Evolutionary conservation across 2,329 filamentous ascomycete species (phyloP).

Genomic region (Fusarium chuoi): DNA sequence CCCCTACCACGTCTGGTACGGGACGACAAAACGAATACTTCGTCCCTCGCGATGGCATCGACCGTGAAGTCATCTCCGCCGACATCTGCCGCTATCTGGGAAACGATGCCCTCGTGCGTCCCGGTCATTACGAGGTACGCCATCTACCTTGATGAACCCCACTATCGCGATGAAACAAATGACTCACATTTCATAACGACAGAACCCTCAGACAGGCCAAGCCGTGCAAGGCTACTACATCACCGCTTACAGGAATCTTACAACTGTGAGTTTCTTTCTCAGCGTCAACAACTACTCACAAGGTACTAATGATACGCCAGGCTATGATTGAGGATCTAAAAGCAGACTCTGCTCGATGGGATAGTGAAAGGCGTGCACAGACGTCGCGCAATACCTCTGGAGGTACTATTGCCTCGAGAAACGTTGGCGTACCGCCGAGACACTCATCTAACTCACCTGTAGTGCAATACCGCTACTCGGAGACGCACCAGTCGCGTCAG

Average conservation of each 20-base stretch:
- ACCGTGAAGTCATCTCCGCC: conserved; percentile 84
- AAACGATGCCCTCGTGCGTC: conserved; percentile 82
- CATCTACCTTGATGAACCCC: background rate
- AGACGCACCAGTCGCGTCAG: conserved; percentile 61
- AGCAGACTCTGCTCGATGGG: conserved; percentile 70
- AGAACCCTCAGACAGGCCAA: conserved; percentile 68
- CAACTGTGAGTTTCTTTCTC: conserved; percentile 67
- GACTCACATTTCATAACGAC: conserved; percentile 34
- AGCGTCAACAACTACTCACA: background rate
- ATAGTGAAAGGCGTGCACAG: conserved; percentile 67
- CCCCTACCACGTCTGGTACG: conserved; percentile 50
- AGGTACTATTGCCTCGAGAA: conserved; percentile 68
- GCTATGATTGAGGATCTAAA: conserved; percentile 73
- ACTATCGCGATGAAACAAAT: conserved; percentile 31
- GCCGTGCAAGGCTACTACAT: conserved; percentile 79
- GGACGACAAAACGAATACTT: conserved; percentile 81
- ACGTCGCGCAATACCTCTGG: conserved; percentile 63
- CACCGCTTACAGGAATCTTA: conserved; percentile 81
- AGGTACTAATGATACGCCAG: conserved; percentile 50
- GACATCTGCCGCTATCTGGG: conserved; percentile 87
- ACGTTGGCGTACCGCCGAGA: conserved; percentile 60
- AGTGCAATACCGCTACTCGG: conserved; percentile 68
- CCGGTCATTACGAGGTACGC: conserved; percentile 76
- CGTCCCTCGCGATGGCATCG: conserved; percentile 81
- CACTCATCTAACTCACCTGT: conserved; percentile 67